These are phyloP conservation scores for Zalerion maritima DNA, from an alignment of 495 filamentous ascomycete genomes.

Conservation along the genomic window DNA sequence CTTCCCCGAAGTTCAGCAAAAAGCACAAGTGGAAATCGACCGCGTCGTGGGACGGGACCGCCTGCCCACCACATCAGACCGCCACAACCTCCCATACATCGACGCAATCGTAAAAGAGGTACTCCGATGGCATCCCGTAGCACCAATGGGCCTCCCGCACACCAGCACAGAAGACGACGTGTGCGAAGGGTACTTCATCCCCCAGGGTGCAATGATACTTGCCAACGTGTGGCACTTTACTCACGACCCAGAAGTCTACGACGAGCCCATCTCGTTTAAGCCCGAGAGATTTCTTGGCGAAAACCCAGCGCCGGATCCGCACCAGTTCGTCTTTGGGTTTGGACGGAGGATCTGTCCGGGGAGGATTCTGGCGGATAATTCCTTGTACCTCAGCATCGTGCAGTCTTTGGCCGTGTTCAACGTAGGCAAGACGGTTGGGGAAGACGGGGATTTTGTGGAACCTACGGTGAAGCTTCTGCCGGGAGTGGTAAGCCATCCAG, in stretches of 20 bases:
- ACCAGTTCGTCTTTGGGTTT: slow-evolving; percentile 34
- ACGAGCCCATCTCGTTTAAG: slow-evolving; percentile 28
- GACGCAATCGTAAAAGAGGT: slow-evolving; percentile 30
- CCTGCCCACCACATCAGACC: slow-evolving; percentile 27
- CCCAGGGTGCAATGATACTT: slow-evolving; percentile 24
- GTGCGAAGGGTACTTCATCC: slow-evolving; percentile 37
- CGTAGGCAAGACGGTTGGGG: slow-evolving; percentile 17
- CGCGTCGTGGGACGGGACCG: slow-evolving; percentile 29
- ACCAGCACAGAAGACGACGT: slow-evolving; percentile 28
- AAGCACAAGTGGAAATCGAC: slow-evolving; percentile 37
- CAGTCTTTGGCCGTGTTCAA: slow-evolving; percentile 28
- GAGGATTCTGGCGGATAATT: slow-evolving; percentile 31
- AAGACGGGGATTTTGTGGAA: slow-evolving; percentile 14
- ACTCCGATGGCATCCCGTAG: slow-evolving; percentile 28
- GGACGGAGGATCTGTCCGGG: slow-evolving; percentile 39
- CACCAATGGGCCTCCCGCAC: slow-evolving; percentile 32
- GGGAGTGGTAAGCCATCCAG: slow-evolving; percentile 21
- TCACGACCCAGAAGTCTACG: slow-evolving; percentile 19
- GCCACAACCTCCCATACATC: slow-evolving; percentile 25
- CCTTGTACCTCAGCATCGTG: slow-evolving; percentile 27
- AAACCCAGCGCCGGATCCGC: slow-evolving; percentile 24
- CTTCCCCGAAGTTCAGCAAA: slow-evolving; percentile 15
- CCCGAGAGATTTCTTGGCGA: slow-evolving; percentile 28
- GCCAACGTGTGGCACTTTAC: slow-evolving; percentile 20
- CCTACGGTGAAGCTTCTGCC: slow-evolving; percentile 13